A percentile compares a stretch with the other conserved stretches of the same genome.
Conservation (phyloP, 1,284 basidiomycete species). For the Pyrrhoderma lamaoense region DNA sequence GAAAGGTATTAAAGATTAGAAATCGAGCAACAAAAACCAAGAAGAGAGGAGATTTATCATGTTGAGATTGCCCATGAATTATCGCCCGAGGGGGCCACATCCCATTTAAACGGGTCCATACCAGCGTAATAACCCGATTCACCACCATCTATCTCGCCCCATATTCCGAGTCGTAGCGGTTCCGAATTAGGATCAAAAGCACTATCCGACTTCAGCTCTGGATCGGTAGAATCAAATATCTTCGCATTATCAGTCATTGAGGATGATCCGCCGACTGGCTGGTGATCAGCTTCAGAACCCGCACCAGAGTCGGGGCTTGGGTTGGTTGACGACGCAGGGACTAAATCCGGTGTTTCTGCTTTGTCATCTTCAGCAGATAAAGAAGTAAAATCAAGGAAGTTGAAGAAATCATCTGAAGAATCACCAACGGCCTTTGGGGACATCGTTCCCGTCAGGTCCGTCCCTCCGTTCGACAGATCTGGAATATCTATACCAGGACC, state of each 20-base stretch:
- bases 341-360: constrained; percentile 61
- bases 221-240: constrained; percentile 35
- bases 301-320: constrained; percentile 59
- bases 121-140: constrained; percentile 61
- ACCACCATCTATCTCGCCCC: constrained; percentile 68
- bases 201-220: constrained; percentile 18
- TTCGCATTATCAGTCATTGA: constrained; percentile 32
- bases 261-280: constrained; percentile 19
- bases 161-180: constrained; percentile 48
- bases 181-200: constrained; percentile 28
- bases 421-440: constrained; percentile 30
- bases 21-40: constrained; percentile 10
- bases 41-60: constrained; percentile 18
- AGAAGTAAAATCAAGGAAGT: constrained; percentile 62
- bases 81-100: constrained; percentile 56
- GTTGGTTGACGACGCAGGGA: constrained; percentile 59
- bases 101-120: constrained; percentile 61
- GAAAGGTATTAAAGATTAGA: constrained; percentile 4
- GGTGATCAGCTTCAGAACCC: constrained; percentile 43
- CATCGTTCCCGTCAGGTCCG: constrained; percentile 25
- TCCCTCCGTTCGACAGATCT: constrained; percentile 21
- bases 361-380: constrained; percentile 45
- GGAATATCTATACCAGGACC: constrained; percentile 32
- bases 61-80: constrained; percentile 67
- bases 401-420: constrained; percentile 28